phyloP scores from a whole-genome alignment of 345 rosid genomes.

The Microcos paniculata region DNA sequence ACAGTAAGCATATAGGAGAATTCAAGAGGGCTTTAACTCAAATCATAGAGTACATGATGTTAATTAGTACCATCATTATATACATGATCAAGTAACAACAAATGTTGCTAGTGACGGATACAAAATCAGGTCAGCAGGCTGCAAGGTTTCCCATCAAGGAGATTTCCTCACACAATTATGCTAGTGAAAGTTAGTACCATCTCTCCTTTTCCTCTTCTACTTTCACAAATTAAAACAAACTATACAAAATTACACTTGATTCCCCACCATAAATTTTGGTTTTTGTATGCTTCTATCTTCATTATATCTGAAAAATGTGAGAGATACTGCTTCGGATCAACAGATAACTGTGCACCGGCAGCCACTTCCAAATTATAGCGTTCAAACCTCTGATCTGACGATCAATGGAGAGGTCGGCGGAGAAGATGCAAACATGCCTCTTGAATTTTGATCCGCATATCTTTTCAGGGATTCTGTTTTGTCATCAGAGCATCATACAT shows the following conservation, averaged over 20 bases:
- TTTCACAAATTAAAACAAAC: neutral
- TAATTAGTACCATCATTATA: no score
- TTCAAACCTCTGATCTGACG: neutral
- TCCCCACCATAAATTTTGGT: neutral
- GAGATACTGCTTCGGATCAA: neutral
- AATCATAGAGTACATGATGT: no score
- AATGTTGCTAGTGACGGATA: no score
- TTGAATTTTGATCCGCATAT: conserved; percentile 10
- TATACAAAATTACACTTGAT: neutral
- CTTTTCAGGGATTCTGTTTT: conserved; percentile 17
- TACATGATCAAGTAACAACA: no score
- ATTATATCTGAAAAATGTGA: neutral
- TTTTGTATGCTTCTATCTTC: neutral
- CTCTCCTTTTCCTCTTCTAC: neutral
- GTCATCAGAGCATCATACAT: neutral
- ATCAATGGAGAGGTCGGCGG: neutral
- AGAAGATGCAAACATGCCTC: neutral
- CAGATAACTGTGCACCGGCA: neutral
- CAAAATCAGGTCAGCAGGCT: no score
- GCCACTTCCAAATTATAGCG: neutral
- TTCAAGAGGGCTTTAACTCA: no score
- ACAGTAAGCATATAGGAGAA: no score
- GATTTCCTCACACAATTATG: neutral
- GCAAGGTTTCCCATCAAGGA: no score
- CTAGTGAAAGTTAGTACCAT: neutral